A percentile compares a stretch with the other conserved stretches of the same genome.
These are phyloP conservation scores for Malus hybrid DNA, from an alignment of 331 rosid species.

Conservation along the genomic window DNA sequence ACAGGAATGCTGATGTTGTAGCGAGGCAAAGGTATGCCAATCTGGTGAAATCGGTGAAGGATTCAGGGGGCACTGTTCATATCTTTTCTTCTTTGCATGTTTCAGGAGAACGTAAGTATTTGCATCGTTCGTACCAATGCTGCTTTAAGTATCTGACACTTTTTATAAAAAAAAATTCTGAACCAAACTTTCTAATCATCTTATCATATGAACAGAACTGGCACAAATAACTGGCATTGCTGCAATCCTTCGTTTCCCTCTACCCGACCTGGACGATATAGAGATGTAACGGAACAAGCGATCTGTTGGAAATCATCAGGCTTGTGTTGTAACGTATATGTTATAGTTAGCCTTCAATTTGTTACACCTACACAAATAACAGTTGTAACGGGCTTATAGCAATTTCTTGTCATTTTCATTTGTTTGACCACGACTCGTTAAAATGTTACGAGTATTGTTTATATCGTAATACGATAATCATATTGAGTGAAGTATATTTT, in stretches of 20 bases:
- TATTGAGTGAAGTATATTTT: neutral
- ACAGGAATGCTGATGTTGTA: slow-evolving; percentile 67
- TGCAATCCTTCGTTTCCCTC: slow-evolving; percentile 90
- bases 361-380: neutral
- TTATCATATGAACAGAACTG: slow-evolving; percentile 52
- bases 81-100: slow-evolving; percentile 91
- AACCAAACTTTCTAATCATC: neutral
- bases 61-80: slow-evolving; percentile 79
- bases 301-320: neutral
- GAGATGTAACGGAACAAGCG: slow-evolving; percentile 54
- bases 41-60: slow-evolving; percentile 75
- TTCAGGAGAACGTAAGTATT: slow-evolving; percentile 91
- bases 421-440: neutral
- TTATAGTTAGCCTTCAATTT: neutral
- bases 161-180: neutral
- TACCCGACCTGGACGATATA: slow-evolving; percentile 89
- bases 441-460: neutral
- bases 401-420: neutral
- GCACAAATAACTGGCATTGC: slow-evolving; percentile 89
- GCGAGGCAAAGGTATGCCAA: slow-evolving; percentile 62
- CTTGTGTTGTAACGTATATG: neutral
- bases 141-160: neutral
- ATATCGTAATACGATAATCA: neutral
- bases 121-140: neutral
- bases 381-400: neutral